Evolutionary conservation across 768 basidiomycete genomes (phyloP).

Genomic region (Trametes punicea): DNA sequence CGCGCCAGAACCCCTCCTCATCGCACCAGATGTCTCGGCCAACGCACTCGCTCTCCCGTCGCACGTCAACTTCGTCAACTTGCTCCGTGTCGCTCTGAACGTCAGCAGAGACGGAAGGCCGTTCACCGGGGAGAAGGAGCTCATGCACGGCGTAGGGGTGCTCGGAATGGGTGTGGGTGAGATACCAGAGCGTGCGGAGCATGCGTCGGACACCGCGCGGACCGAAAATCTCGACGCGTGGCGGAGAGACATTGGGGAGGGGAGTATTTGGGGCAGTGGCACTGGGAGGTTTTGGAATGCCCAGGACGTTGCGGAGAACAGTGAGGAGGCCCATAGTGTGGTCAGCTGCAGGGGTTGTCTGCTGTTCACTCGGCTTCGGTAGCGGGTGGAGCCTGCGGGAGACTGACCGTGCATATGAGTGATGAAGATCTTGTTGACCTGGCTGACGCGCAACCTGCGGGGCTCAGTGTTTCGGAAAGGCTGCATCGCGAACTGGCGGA

Average conservation of each 20-base stretch:
- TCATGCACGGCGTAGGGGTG: slow-evolving; percentile 70
- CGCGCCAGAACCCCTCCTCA: slow-evolving; percentile 63
- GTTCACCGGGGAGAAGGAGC: background rate
- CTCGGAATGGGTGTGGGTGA: slow-evolving; percentile 59
- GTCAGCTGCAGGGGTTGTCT: slow-evolving; percentile 43
- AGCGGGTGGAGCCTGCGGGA: background rate
- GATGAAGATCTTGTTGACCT: slow-evolving; percentile 68
- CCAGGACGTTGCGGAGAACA: slow-evolving; percentile 56
- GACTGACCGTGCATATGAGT: slow-evolving; percentile 79
- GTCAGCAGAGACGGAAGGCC: slow-evolving; percentile 36
- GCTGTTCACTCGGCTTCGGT: background rate
- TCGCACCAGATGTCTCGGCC: slow-evolving; percentile 58
- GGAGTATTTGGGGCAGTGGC: slow-evolving; percentile 10
- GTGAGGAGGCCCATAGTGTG: slow-evolving; percentile 75
- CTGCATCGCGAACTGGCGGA: slow-evolving; percentile 61
- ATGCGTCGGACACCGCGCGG: slow-evolving; percentile 75
- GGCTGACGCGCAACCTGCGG: slow-evolving; percentile 38
- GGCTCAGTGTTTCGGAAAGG: slow-evolving; percentile 33
- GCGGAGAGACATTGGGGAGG: slow-evolving; percentile 22
- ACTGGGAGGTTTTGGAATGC: slow-evolving; percentile 39
- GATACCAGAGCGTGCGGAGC: slow-evolving; percentile 63
- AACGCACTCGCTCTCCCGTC: slow-evolving; percentile 61
- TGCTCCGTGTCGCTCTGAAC: slow-evolving; percentile 9
- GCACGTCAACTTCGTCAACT: slow-evolving; percentile 29
- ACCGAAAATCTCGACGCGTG: slow-evolving; percentile 70